Evolutionary conservation across 1,139 yeast genomes (phyloP).

Genomic region (Hyphopichia wangnamkhiaoensis): DNA sequence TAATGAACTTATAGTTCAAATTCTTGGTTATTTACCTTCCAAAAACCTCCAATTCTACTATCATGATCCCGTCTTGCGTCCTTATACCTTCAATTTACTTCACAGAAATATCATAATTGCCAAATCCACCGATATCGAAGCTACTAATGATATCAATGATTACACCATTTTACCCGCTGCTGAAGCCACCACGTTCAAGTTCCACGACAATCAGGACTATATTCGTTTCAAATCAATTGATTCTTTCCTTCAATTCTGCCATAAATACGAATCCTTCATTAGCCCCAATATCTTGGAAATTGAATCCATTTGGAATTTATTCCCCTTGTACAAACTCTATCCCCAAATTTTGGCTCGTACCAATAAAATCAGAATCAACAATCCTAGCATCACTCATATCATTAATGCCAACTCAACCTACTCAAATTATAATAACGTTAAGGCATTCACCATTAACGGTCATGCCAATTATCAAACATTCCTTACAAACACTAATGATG

Average conservation of each 20-base stretch:
- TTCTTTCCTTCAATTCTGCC: slow-evolving; percentile 3
- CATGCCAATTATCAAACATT: slow-evolving; percentile 3
- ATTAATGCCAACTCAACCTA: slow-evolving; percentile 1
- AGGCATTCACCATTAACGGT: slow-evolving; percentile 3
- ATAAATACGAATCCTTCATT: neutral
- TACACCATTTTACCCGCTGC: neutral
- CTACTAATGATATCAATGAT: neutral
- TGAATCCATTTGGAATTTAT: slow-evolving; percentile 5
- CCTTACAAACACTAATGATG: neutral
- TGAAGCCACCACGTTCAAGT: neutral
- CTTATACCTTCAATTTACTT: slow-evolving; percentile 1
- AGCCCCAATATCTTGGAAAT: slow-evolving; percentile 2
- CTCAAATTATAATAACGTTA: neutral
- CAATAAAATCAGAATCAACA: slow-evolving; percentile 1
- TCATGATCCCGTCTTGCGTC: neutral
- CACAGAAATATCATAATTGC: slow-evolving; percentile 1
- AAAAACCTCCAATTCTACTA: neutral
- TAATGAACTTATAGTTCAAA: slow-evolving; percentile 1
- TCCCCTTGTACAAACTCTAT: slow-evolving; percentile 3
- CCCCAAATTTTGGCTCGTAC: slow-evolving; percentile 2
- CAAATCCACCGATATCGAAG: neutral
- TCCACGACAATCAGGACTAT: slow-evolving; percentile 1
- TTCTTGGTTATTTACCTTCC: neutral
- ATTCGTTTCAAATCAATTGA: neutral
- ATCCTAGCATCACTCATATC: slow-evolving; percentile 1